Percentiles rank a stretch among this genome's conserved stretches.
Evolutionary conservation across 345 rosid genomes (phyloP).

Genomic region (Ceriops decandra): DNA sequence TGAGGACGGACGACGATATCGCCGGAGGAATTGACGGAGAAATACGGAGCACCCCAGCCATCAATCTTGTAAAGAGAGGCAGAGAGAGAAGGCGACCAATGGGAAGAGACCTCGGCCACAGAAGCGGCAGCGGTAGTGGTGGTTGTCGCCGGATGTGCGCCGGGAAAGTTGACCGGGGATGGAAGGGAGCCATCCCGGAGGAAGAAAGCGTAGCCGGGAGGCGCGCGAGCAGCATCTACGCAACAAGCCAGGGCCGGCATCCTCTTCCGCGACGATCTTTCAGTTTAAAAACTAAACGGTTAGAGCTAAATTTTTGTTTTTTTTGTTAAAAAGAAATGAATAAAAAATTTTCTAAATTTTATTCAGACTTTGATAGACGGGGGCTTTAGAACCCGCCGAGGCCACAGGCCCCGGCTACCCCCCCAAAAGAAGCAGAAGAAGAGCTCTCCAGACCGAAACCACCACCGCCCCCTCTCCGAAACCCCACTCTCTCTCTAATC

Average conservation of each 20-base stretch:
- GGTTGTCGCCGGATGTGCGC: slow-evolving; percentile 27
- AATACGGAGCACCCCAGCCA: slow-evolving; percentile 91
- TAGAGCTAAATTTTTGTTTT: neutral
- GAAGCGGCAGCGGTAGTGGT: slow-evolving; percentile 11
- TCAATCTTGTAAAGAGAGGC: slow-evolving; percentile 61
- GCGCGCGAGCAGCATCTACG: slow-evolving; percentile 68
- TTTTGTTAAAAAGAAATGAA: too few species aligned
- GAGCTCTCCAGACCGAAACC: slow-evolving; percentile 42
- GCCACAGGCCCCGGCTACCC: slow-evolving; percentile 99
- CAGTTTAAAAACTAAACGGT: neutral
- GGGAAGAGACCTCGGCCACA: slow-evolving; percentile 21
- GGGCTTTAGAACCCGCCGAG: slow-evolving; percentile 99
- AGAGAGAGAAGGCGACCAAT: slow-evolving; percentile 74
- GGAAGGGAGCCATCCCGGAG: slow-evolving; percentile 52
- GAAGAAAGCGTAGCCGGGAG: slow-evolving; percentile 50
- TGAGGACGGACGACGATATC: slow-evolving; percentile 66
- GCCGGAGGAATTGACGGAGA: slow-evolving; percentile 65
- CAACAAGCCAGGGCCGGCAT: slow-evolving; percentile 88
- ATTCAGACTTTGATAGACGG: slow-evolving; percentile 43
- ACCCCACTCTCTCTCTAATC: slow-evolving; percentile 37
- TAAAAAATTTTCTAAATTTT: too few species aligned
- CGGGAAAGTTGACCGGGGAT: slow-evolving; percentile 27
- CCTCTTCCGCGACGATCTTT: slow-evolving; percentile 40
- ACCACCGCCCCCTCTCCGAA: slow-evolving; percentile 33
- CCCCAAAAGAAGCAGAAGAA: slow-evolving; percentile 85